phyloP scores from a whole-genome alignment of 1,284 basidiomycete genomes.

The Vanrija sp. region DNA sequence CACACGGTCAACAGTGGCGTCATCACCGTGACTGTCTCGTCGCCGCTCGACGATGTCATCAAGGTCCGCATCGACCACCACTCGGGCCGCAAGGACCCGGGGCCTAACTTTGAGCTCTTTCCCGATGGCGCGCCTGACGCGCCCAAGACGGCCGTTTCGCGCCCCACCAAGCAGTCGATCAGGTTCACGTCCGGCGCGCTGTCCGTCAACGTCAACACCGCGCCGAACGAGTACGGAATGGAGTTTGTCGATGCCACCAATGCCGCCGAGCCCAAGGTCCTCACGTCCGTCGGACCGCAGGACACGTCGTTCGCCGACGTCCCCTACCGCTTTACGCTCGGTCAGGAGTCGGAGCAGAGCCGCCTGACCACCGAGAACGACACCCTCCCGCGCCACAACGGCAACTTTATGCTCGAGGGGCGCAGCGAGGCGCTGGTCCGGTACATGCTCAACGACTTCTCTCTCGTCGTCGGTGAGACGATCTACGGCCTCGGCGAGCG shows the following conservation, averaged over 20 bases:
- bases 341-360: slow-evolving; percentile 59
- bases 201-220: slow-evolving; percentile 30
- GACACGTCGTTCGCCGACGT: slow-evolving; percentile 64
- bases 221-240: slow-evolving; percentile 47
- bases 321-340: slow-evolving; percentile 61
- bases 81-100: slow-evolving; percentile 50
- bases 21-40: slow-evolving; percentile 59
- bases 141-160: slow-evolving; percentile 50
- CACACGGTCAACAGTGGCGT: slow-evolving; percentile 50
- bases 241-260: slow-evolving; percentile 45
- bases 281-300: slow-evolving; percentile 54
- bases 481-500: slow-evolving; percentile 67
- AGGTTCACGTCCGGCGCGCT: slow-evolving; percentile 43
- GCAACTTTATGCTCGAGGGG: slow-evolving; percentile 7
- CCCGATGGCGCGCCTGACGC: slow-evolving; percentile 57
- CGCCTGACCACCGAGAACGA: slow-evolving; percentile 57
- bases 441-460: slow-evolving; percentile 66
- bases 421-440: slow-evolving; percentile 21
- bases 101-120: slow-evolving; percentile 60
- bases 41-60: slow-evolving; percentile 64
- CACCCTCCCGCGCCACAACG: slow-evolving; percentile 13
- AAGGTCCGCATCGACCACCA: slow-evolving; percentile 56
- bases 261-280: slow-evolving; percentile 8
- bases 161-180: slow-evolving; percentile 47
- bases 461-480: slow-evolving; percentile 64